phyloP scores from a whole-genome alignment of 768 basidiomycete species.

The Serendipita sp. region DNA sequence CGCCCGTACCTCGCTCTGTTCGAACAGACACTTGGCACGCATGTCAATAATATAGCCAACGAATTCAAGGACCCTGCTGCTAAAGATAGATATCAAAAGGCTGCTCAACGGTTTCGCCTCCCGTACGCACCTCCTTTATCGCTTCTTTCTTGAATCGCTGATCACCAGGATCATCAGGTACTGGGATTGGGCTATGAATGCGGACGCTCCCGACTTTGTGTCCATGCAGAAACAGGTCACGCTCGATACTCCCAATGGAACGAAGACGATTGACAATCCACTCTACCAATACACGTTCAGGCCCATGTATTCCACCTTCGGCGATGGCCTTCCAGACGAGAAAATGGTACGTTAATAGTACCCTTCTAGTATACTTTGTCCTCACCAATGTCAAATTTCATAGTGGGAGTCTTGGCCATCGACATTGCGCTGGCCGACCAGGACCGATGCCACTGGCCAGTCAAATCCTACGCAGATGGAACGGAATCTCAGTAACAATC shows the following conservation, averaged over 20 bases:
- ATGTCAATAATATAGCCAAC: slow-evolving; percentile 26
- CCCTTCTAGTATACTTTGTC: neutral
- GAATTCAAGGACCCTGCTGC: slow-evolving; percentile 18
- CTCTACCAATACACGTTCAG: slow-evolving; percentile 23
- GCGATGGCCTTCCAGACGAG: slow-evolving; percentile 2
- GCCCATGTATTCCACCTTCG: slow-evolving; percentile 10
- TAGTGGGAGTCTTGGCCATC: slow-evolving; percentile 5
- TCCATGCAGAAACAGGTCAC: slow-evolving; percentile 20
- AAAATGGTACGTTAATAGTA: neutral
- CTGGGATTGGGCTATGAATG: slow-evolving; percentile 35
- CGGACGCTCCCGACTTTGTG: slow-evolving; percentile 25
- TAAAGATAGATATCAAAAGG: slow-evolving; percentile 15
- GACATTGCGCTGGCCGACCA: neutral
- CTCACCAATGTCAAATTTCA: slow-evolving; percentile 7
- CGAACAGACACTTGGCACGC: slow-evolving; percentile 35
- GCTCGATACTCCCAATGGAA: slow-evolving; percentile 22
- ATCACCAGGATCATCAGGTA: slow-evolving; percentile 14
- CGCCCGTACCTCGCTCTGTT: slow-evolving; percentile 34
- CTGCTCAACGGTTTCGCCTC: neutral
- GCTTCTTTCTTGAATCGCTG: neutral
- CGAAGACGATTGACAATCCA: slow-evolving; percentile 19
- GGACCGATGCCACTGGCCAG: neutral
- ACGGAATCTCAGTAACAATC: slow-evolving; percentile 5
- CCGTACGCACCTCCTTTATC: neutral
- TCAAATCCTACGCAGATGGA: neutral